These are phyloP conservation scores for Nematodospora valgi DNA, from an alignment of 805 yeast genomes.

Conservation along the genomic window DNA sequence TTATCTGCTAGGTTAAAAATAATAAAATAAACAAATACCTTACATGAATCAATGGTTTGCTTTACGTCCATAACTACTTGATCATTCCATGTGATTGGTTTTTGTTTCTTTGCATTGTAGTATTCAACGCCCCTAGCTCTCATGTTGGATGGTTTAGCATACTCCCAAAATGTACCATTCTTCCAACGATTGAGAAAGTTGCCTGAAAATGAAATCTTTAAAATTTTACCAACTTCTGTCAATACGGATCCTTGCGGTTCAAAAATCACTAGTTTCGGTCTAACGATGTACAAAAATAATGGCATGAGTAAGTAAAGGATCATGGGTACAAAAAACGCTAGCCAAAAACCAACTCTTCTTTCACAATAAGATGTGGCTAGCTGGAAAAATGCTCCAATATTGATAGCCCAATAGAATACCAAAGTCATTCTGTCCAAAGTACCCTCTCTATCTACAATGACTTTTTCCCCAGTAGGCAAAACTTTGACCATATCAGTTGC, in stretches of 20 bases:
- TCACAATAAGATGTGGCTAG: conserved; percentile 51
- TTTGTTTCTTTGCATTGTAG: conserved; percentile 28
- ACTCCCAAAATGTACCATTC: conserved; percentile 44
- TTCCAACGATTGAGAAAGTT: conserved; percentile 40
- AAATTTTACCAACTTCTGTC: conserved; percentile 39
- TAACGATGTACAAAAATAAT: conserved; percentile 22
- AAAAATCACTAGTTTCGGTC: conserved; percentile 27
- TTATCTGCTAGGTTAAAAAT: conserved; percentile 41
- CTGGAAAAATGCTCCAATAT: conserved; percentile 52
- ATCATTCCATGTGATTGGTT: conserved; percentile 38
- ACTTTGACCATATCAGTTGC: conserved; percentile 57
- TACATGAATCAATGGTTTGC: conserved; percentile 43
- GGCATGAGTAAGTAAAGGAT: conserved; percentile 30
- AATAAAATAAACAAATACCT: conserved; percentile 42
- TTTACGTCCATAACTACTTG: conserved; percentile 47
- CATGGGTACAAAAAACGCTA: conserved; percentile 49
- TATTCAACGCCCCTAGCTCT: conserved; percentile 37
- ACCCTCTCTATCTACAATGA: conserved; percentile 49
- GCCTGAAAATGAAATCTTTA: conserved; percentile 40
- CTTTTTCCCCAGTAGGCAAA: conserved; percentile 59
- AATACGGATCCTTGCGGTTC: conserved; percentile 47
- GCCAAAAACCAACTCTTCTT: conserved; percentile 52
- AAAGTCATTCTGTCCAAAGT: conserved; percentile 41
- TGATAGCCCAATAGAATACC: conserved; percentile 54
- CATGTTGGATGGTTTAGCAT: conserved; percentile 45